Percentiles rank a stretch among this genome's conserved stretches.
These are phyloP conservation scores for Neofusicoccum umdonicola DNA, from an alignment of 2,329 filamentous ascomycete species.

Conservation along the genomic window DNA sequence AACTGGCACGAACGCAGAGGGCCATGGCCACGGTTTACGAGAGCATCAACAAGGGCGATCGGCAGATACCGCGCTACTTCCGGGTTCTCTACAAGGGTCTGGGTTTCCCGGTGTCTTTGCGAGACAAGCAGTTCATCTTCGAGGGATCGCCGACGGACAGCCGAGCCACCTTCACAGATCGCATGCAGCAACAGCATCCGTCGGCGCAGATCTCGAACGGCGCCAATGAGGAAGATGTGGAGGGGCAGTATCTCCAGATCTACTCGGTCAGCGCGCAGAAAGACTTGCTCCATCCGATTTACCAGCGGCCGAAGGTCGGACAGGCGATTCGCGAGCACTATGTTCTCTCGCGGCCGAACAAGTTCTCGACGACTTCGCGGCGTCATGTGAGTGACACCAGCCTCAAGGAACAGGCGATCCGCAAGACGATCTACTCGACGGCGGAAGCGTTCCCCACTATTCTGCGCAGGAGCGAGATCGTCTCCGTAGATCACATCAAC, in stretches of 20 bases:
- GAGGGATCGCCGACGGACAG: constrained; percentile 77
- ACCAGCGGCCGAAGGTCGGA: constrained; percentile 81
- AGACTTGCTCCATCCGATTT: constrained; percentile 77
- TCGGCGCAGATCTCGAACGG: constrained; percentile 75
- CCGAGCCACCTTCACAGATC: constrained; percentile 78
- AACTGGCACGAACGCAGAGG: constrained; percentile 82
- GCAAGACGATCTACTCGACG: constrained; percentile 82
- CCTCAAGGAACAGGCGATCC: constrained; percentile 69
- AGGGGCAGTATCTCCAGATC: constrained; percentile 87
- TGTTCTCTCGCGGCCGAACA: constrained; percentile 71
- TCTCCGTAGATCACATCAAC: constrained; percentile 63
- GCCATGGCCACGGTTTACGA: constrained; percentile 94
- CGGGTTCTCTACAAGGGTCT: constrained; percentile 85
- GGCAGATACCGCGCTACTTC: constrained; percentile 80
- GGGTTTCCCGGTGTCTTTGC: constrained; percentile 75
- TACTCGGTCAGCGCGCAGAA: constrained; percentile 78
- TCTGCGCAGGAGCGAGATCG: constrained; percentile 79
- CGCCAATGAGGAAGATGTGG: constrained; percentile 71
- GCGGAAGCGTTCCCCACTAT: constrained; percentile 90
- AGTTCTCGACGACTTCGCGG: constrained; percentile 74
- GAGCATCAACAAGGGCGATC: constrained; percentile 77
- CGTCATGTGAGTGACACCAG: constrained; percentile 66
- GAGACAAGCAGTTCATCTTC: constrained; percentile 91
- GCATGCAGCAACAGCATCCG: constrained; percentile 88
- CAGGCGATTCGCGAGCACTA: constrained; percentile 84